phyloP scores from a whole-genome alignment of 2,329 filamentous ascomycete genomes.

The Sarocladium oryzae region DNA sequence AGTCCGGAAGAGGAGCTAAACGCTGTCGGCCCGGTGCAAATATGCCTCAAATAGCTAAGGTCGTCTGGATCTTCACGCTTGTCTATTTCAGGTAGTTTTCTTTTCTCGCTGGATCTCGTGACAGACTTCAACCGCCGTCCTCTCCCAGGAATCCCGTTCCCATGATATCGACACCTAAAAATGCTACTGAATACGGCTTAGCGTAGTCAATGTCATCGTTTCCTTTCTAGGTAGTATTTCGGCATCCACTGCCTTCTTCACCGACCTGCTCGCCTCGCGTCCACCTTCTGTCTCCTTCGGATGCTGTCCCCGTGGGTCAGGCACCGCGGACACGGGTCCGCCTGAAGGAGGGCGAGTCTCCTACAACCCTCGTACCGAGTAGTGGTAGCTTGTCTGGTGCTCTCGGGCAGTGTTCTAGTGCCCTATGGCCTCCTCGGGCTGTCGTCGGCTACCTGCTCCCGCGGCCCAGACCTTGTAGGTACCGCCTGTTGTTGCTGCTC shows the following conservation, averaged over 20 bases:
- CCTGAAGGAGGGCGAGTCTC: not conserved
- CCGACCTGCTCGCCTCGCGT: not conserved
- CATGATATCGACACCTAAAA: no score
- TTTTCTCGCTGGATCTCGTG: not conserved
- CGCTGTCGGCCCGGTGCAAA: not conserved
- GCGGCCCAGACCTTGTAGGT: not conserved
- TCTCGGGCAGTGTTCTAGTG: not conserved
- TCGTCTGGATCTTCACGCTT: not conserved
- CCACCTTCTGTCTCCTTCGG: not conserved
- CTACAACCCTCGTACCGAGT: no score
- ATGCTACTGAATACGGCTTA: not conserved
- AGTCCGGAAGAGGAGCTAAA: not conserved
- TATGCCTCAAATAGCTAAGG: not conserved
- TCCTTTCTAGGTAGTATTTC: not conserved
- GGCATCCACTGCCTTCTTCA: not conserved
- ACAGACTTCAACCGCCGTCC: slow-evolving; percentile 1
- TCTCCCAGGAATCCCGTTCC: not conserved
- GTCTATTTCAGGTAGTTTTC: not conserved
- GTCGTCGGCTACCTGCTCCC: not conserved
- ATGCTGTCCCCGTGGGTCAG: not conserved
- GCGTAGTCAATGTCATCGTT: not conserved
- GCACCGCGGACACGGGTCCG: slow-evolving; percentile 3
- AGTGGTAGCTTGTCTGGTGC: no score
- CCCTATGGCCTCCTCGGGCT: not conserved
- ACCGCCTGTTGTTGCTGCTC: not conserved